A percentile compares a stretch with the other conserved stretches of the same genome.
These are phyloP conservation scores for Erysiphe pulchra DNA, from an alignment of 2,329 filamentous ascomycete species.

Conservation along the genomic window DNA sequence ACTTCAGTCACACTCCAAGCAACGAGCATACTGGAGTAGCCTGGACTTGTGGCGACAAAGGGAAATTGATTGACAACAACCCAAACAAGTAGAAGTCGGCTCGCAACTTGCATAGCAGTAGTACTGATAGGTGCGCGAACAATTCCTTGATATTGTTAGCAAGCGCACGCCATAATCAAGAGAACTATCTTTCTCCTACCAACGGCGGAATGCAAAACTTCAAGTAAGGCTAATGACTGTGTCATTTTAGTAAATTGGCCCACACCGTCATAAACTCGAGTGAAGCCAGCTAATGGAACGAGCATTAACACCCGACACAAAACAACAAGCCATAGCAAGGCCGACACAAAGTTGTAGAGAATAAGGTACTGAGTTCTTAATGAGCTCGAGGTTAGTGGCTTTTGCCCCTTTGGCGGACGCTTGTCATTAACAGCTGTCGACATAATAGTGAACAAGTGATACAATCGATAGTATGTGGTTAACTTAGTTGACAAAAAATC, in stretches of 20 bases:
- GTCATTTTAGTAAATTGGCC: slow-evolving; percentile 51
- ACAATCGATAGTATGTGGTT: too few relatives aligned
- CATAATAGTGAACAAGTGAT: too few relatives aligned
- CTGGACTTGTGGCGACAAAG: slow-evolving; percentile 28
- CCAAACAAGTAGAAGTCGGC: slow-evolving; percentile 75
- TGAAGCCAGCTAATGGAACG: slow-evolving; percentile 27
- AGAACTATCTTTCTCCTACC: slow-evolving; percentile 23
- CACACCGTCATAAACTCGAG: slow-evolving; percentile 31
- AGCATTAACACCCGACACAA: slow-evolving; percentile 37
- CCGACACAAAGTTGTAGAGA: slow-evolving; percentile 60
- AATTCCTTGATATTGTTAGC: slow-evolving; percentile 27
- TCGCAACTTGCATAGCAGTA: slow-evolving; percentile 72
- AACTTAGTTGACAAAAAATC: too few relatives aligned
- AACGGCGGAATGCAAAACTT: slow-evolving; percentile 56
- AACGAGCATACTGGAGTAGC: slow-evolving; percentile 53
- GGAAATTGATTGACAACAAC: slow-evolving; percentile 54
- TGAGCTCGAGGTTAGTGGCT: slow-evolving; percentile 15
- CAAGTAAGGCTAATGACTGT: slow-evolving; percentile 61
- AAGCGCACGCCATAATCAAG: too few relatives aligned
- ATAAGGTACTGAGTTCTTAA: slow-evolving; percentile 46
- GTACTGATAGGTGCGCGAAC: slow-evolving; percentile 70
- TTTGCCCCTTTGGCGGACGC: slow-evolving; percentile 1
- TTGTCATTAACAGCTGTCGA: too few relatives aligned
- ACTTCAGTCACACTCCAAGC: slow-evolving; percentile 86
- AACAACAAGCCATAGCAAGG: slow-evolving; percentile 54